Evolutionary conservation across 192 early-diverging fungal genomes (phyloP).

Genomic region (Chytriomyces sp.): DNA sequence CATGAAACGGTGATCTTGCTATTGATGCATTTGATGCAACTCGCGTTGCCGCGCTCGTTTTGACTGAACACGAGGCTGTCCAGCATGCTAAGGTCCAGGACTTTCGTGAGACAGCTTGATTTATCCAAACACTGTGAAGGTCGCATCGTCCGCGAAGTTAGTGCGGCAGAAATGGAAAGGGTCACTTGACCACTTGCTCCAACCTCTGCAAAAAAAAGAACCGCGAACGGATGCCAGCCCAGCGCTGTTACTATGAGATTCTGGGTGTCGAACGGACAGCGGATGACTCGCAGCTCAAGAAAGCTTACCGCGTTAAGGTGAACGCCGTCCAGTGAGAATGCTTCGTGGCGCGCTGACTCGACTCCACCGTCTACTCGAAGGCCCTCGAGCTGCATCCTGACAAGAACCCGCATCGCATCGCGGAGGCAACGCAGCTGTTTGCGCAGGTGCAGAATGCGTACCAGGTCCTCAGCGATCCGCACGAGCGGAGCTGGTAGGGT

Average conservation of each 20-base stretch:
- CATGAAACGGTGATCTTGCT: no score
- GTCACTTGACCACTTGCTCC: no score
- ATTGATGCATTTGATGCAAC: no score
- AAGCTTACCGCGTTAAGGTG: conserved; percentile 62
- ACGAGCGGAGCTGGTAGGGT: conserved; percentile 90
- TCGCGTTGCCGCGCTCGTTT: no score
- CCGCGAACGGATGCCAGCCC: no score
- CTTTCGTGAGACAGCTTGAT: no score
- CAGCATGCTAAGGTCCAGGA: no score
- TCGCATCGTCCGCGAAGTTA: no score
- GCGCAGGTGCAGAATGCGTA: conserved; percentile 91
- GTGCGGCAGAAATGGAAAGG: no score
- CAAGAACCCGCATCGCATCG: conserved; percentile 81
- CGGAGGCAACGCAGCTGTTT: conserved; percentile 88
- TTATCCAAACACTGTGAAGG: no score
- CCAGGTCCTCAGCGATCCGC: conserved; percentile 87
- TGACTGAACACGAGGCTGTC: no score
- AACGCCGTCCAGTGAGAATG: background rate
- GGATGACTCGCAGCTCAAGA: conserved; percentile 78
- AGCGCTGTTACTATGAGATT: conserved; percentile 94
- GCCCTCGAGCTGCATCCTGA: conserved; percentile 70
- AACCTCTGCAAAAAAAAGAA: no score
- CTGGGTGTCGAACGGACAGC: conserved; percentile 79
- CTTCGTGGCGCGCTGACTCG: background rate
- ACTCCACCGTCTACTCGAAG: conserved; percentile 9